These are phyloP conservation scores for Leccinum solheimii DNA, from an alignment of 1,284 basidiomycete species.

Conservation along the genomic window DNA sequence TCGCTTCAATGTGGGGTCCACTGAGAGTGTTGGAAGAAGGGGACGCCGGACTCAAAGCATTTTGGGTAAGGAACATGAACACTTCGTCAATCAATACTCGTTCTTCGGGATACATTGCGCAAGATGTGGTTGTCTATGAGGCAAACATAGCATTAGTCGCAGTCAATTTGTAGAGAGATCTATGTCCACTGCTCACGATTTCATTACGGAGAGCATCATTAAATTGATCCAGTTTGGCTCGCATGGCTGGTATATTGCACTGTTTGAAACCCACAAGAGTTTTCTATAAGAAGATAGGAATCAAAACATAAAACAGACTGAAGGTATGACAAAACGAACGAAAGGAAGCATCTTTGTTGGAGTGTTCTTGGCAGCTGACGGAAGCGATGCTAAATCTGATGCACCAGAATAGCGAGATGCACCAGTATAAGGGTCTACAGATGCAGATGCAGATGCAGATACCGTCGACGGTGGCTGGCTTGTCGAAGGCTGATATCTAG, in stretches of 20 bases:
- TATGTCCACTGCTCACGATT: slow-evolving; percentile 47
- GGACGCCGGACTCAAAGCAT: slow-evolving; percentile 43
- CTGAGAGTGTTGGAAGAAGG: slow-evolving; percentile 38
- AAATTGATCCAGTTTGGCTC: slow-evolving; percentile 80
- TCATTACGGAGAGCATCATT: slow-evolving; percentile 70
- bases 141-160: slow-evolving; percentile 1
- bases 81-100: slow-evolving; percentile 60
- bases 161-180: not conserved
- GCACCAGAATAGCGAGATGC: slow-evolving; percentile 38
- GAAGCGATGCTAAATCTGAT: slow-evolving; percentile 26
- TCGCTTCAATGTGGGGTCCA: slow-evolving; percentile 56
- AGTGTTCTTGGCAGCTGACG: slow-evolving; percentile 25
- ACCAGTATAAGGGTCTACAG: slow-evolving; percentile 44
- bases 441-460: slow-evolving; percentile 30
- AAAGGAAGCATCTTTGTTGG: slow-evolving; percentile 55
- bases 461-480: slow-evolving; percentile 11
- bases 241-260: slow-evolving; percentile 87
- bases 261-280: slow-evolving; percentile 78
- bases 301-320: slow-evolving; percentile 1
- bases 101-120: slow-evolving; percentile 74
- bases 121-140: slow-evolving; percentile 59
- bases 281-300: slow-evolving; percentile 36
- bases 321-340: slow-evolving; percentile 41
- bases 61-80: slow-evolving; percentile 62
- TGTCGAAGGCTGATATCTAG: slow-evolving; percentile 28